Base-by-base conservation (phyloP, 306 rosid genomes). In the Crotalaria pallida region DNA sequence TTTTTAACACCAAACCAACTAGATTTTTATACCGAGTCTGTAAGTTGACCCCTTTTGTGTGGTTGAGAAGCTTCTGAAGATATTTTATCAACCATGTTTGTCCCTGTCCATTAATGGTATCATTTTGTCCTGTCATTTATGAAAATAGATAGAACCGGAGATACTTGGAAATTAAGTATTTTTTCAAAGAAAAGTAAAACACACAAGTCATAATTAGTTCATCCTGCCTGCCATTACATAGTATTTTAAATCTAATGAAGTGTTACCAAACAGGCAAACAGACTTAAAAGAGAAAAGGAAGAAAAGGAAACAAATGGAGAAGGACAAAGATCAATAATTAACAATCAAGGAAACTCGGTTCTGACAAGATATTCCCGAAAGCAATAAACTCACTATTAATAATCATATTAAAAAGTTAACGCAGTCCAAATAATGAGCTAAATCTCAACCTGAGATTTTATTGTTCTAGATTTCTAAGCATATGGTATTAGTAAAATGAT, bases 101-200 rank as follows among this genome's bases (percentile, higher is more conserved):
- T 76, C 98, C 98, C 77, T 92, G 98, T 79, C 96, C 98, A 52
- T 88, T 81, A 69, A 92, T 92, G 66, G 96, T 92, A 71, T 96
- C 98, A 45, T 92, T 92, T 75, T 92, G 87, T 55, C 98, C 98
- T 92, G 91, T 74, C 73, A 76, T 33, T 59, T 53, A 83, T 64
- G 29, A 69, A 45, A 59, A 59, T 24, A 38, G 11, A 63, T 23
- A 67, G 49, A 47, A 76, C 76, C 67, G 88, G 81, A 72, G 41
- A 66, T 71, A 18, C 55, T 52, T 27, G 24, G 18, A 77, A 59
- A 78, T 60, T 50, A 78, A 58, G 27, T 11, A 19, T 6, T 19
- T 19, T n/a, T 6, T 56, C 36, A 43, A 22, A 55, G 38, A 57
- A 21, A 44, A 13, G 26, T 15, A 36, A 8, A 69, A 19, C 11